Conservation (phyloP, 352 stramenopile species). For the Phytophthora hybrid region DNA sequence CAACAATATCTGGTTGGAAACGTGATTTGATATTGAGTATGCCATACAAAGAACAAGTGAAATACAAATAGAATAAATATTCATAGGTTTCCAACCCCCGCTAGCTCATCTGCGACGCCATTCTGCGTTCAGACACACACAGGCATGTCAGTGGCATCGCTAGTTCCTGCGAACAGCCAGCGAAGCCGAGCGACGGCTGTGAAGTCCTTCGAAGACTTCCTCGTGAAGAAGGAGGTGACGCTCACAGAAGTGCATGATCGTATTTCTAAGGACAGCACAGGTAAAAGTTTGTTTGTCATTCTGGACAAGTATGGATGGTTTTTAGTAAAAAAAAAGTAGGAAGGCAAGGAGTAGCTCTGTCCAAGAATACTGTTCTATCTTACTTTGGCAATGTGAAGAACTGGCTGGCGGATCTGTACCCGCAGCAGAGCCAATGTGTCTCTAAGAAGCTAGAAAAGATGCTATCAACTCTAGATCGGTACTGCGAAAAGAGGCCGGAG, state of each 20-base stretch:
- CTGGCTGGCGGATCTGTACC: neutral
- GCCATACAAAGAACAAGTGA: no score
- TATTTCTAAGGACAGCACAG: no score
- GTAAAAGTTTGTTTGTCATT: neutral
- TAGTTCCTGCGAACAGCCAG: neutral
- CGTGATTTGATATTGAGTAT: no score
- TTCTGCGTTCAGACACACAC: neutral
- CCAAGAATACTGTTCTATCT: neutral
- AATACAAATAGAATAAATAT: no score
- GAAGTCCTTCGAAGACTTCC: neutral
- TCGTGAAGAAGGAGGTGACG: neutral
- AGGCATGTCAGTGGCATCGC: neutral
- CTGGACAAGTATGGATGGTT: neutral
- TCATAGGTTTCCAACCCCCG: neutral
- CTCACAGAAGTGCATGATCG: no score
- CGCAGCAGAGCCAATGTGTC: neutral
- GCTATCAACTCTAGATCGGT: neutral
- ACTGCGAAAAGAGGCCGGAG: neutral
- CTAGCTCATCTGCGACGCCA: neutral
- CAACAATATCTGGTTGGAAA: no score
- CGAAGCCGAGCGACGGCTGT: neutral
- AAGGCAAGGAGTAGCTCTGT: slow-evolving; percentile 1
- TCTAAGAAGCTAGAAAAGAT: neutral
- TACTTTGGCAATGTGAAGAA: neutral
- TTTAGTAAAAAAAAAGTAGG: neutral